These are phyloP conservation scores for Boletus speciosus DNA, from an alignment of 768 basidiomycete species.

Conservation along the genomic window DNA sequence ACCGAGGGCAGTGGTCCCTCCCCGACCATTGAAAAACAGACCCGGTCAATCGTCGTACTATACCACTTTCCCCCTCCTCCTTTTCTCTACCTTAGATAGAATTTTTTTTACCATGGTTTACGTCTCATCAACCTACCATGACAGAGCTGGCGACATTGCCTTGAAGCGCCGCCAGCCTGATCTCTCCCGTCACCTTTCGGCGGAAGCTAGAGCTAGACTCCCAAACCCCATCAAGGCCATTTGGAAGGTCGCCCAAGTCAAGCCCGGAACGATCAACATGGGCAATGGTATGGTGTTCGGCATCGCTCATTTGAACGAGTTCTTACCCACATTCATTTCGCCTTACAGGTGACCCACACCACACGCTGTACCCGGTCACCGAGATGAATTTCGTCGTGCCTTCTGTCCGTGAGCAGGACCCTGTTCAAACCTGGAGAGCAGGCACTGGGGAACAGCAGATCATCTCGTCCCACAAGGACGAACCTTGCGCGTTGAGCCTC, in stretches of 20 bases:
- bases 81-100: neutral
- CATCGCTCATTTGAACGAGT: neutral
- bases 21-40: constrained; percentile 14
- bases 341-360: constrained; percentile 32
- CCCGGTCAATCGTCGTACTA: neutral
- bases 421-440: constrained; percentile 30
- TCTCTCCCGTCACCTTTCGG: constrained; percentile 33
- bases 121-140: constrained; percentile 13
- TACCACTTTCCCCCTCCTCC: no score
- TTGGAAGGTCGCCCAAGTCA: constrained; percentile 35
- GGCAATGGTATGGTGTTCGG: constrained; percentile 29
- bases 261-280: constrained; percentile 36
- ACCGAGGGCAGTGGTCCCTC: constrained; percentile 2
- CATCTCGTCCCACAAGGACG: constrained; percentile 29
- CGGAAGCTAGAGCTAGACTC: constrained; percentile 32
- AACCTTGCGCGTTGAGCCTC: constrained; percentile 28
- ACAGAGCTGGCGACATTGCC: constrained; percentile 8
- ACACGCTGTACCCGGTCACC: constrained; percentile 31
- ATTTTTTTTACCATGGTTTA: constrained; percentile 22
- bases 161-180: constrained; percentile 29
- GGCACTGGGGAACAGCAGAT: constrained; percentile 28
- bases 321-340: neutral
- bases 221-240: constrained; percentile 38
- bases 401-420: constrained; percentile 25
- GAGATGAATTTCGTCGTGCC: constrained; percentile 36